Conservation (phyloP, 345 rosid species). For the Eucalyptus lansdowneana region DNA sequence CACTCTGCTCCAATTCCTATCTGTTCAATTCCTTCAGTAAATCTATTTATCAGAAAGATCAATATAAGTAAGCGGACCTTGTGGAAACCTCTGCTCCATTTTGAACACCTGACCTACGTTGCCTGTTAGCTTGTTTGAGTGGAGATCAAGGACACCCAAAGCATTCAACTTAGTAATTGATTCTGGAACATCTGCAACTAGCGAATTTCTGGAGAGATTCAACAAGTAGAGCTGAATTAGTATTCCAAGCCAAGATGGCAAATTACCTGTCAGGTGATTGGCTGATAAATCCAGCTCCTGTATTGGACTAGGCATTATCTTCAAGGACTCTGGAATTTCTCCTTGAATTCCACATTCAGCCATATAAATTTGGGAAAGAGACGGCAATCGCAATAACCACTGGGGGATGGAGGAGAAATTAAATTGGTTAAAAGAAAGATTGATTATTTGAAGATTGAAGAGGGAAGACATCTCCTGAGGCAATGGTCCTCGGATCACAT, state of each 20-base stretch:
- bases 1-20: slow-evolving; percentile 13
- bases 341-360: slow-evolving; percentile 42
- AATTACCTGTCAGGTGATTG: slow-evolving; percentile 17
- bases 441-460: slow-evolving; percentile 32
- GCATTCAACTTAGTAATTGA: slow-evolving; percentile 7
- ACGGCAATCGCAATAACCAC: slow-evolving; percentile 25
- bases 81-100: neutral
- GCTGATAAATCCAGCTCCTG: slow-evolving; percentile 43
- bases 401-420: slow-evolving; percentile 24
- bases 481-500: slow-evolving; percentile 25
- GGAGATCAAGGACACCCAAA: slow-evolving; percentile 32
- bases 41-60: slow-evolving; percentile 42
- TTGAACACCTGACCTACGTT: slow-evolving; percentile 15
- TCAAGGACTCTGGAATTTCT: slow-evolving; percentile 21
- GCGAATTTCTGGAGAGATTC: slow-evolving; percentile 32
- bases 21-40: slow-evolving; percentile 13
- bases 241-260: slow-evolving; percentile 43
- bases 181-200: slow-evolving; percentile 20
- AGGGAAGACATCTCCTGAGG: slow-evolving; percentile 27
- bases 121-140: slow-evolving; percentile 38
- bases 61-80: slow-evolving; percentile 19
- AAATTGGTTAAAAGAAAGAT: slow-evolving; percentile 36
- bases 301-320: slow-evolving; percentile 22
- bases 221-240: slow-evolving; percentile 25
- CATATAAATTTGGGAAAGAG: slow-evolving; percentile 24